Evolutionary conservation across 257 asterid species (phyloP).

Genomic region (Penstemon newberryi): DNA sequence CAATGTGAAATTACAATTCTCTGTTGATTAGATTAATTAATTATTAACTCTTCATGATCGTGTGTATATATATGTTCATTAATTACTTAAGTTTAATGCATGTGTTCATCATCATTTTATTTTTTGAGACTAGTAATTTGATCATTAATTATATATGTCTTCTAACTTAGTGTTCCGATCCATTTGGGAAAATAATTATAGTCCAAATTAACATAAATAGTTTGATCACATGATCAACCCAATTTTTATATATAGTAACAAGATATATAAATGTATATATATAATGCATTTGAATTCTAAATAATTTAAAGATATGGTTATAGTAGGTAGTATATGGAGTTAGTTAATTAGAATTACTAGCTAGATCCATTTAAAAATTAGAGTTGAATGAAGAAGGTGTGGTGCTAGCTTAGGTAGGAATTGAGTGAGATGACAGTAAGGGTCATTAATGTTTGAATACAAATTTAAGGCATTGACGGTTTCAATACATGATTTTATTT

Average conservation of each 20-base stretch:
- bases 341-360: too few species aligned
- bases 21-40: background rate
- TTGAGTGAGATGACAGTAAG: conserved; percentile 26
- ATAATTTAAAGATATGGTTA: background rate
- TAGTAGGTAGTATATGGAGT: too few species aligned
- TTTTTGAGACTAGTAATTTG: too few species aligned
- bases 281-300: background rate
- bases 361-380: background rate
- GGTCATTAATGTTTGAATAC: conserved; percentile 2
- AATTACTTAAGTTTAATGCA: too few species aligned
- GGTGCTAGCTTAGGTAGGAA: background rate
- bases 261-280: background rate
- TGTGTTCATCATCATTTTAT: too few species aligned
- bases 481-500: conserved; percentile 29
- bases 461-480: conserved; percentile 34
- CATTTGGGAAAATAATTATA: too few species aligned
- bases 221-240: too few species aligned
- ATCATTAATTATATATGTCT: too few species aligned
- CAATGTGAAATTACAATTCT: background rate
- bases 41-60: background rate
- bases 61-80: too few species aligned
- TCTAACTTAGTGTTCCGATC: too few species aligned
- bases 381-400: background rate
- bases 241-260: too few species aligned
- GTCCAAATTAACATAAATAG: too few species aligned